Conservation (phyloP, 805 yeast genomes). For the Saturnispora silvae region DNA sequence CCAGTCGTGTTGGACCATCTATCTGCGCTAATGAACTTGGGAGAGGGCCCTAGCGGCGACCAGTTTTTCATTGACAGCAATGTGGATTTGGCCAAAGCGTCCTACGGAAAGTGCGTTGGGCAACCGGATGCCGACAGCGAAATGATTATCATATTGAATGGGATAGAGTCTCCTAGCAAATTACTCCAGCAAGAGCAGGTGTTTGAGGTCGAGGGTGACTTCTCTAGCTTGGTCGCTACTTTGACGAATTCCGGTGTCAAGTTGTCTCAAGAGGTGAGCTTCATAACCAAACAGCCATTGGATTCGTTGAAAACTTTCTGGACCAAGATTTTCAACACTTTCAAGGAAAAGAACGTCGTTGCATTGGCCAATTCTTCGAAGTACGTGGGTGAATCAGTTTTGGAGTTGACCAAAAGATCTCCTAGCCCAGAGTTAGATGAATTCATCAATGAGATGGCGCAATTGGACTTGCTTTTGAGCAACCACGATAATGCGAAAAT, state of each 20-base stretch:
- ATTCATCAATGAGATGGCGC: conserved; percentile 40
- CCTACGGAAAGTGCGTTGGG: conserved; percentile 2
- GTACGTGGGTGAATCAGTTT: conserved; percentile 4
- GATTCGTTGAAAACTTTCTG: no score
- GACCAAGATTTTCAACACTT: no score
- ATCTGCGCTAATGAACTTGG: no score
- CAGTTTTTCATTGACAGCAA: conserved; percentile 20
- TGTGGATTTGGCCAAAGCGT: conserved; percentile 10
- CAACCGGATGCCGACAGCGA: conserved; percentile 10
- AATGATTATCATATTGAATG: conserved; percentile 32
- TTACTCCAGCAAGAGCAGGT: conserved; percentile 18
- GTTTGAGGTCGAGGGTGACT: conserved; percentile 15
- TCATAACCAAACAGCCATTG: no score
- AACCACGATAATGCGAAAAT: conserved; percentile 19
- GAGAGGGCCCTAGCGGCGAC: no score
- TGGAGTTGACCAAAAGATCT: conserved; percentile 16
- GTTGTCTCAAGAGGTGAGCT: conserved; percentile 21
- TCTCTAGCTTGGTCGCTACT: conserved; percentile 17
- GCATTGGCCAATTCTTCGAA: no score
- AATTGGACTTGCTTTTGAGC: conserved; percentile 32
- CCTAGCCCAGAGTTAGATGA: conserved; percentile 32
- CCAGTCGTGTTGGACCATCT: no score
- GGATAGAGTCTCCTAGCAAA: conserved; percentile 28
- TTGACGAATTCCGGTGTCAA: conserved; percentile 12
- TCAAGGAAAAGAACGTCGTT: no score